Conservation (phyloP, 371 early-diverging fungal genomes). For the Mucor racemosus region DNA sequence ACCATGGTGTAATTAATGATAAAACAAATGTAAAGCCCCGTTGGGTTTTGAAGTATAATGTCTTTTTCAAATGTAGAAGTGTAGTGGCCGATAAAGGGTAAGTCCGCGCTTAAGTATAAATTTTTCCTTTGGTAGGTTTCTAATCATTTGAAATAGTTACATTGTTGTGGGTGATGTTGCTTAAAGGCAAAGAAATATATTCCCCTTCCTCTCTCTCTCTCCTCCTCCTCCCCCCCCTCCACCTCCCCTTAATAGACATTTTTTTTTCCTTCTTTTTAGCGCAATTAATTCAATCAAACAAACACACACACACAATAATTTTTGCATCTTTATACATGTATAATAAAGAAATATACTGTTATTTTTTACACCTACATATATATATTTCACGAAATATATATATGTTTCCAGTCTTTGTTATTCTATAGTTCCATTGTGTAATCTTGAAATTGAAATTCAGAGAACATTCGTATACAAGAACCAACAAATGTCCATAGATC, state of each 20-base stretch:
- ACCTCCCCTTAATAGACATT: background rate
- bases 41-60: slow-evolving; percentile 63
- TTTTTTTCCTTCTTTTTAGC: background rate
- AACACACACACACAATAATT: background rate
- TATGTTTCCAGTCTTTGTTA: slow-evolving; percentile 4
- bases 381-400: background rate
- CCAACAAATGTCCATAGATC: background rate
- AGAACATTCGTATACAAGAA: background rate
- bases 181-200: background rate
- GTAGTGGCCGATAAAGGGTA: slow-evolving; percentile 63
- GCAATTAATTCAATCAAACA: background rate
- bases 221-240: background rate
- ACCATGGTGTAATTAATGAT: slow-evolving; percentile 24
- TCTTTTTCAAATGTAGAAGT: slow-evolving; percentile 54
- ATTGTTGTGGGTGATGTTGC: slow-evolving; percentile 42
- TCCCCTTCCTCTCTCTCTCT: background rate
- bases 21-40: slow-evolving; percentile 32
- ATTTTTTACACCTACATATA: slow-evolving; percentile 4
- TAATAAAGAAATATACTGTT: background rate
- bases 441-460: background rate
- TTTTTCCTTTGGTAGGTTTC: background rate
- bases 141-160: slow-evolving; percentile 27
- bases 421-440: background rate
- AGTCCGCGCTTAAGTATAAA: slow-evolving; percentile 9
- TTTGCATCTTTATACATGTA: background rate